Evolutionary conservation across 352 stramenopile genomes (phyloP).

Genomic region (Phytophthora tentaculata): DNA sequence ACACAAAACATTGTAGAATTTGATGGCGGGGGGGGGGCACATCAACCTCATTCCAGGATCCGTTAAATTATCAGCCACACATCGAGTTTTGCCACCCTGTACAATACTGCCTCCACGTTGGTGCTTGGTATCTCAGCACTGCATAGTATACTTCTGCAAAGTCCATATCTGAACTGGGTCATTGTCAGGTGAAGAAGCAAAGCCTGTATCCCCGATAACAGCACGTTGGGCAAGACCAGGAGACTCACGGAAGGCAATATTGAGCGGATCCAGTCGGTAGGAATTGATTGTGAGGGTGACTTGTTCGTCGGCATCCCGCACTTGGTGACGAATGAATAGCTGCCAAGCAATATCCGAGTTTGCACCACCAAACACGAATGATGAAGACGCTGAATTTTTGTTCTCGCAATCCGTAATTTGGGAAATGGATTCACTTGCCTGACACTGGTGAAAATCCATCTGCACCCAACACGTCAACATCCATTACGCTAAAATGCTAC

Average conservation of each 20-base stretch:
- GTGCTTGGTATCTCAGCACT: conserved; percentile 24
- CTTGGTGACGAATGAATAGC: conserved; percentile 32
- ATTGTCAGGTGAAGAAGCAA: conserved; percentile 19
- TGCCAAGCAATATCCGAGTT: conserved; percentile 48
- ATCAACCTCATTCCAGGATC: conserved; percentile 24
- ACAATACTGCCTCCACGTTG: conserved; percentile 33
- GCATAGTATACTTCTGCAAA: conserved; percentile 26
- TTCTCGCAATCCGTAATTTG: too few relatives aligned
- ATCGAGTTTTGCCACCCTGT: conserved; percentile 37
- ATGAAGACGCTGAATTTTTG: too few relatives aligned
- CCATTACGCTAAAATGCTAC: too few relatives aligned
- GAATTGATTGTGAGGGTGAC: too few relatives aligned
- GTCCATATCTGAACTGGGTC: conserved; percentile 31
- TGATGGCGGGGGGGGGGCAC: too few relatives aligned
- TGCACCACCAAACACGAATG: conserved; percentile 37
- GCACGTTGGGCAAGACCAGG: conserved; percentile 40
- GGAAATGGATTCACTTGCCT: too few relatives aligned
- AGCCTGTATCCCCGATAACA: conserved; percentile 48
- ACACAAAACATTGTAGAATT: conserved; percentile 9
- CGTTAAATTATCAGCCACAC: conserved; percentile 32
- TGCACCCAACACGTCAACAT: too few relatives aligned
- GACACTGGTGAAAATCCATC: too few relatives aligned
- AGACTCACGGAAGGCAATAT: conserved; percentile 22
- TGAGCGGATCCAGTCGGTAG: conserved; percentile 19
- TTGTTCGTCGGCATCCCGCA: neutral